Conservation (phyloP, 225 moss, liverwort and hornwort species). For the Neckera pumila region DNA sequence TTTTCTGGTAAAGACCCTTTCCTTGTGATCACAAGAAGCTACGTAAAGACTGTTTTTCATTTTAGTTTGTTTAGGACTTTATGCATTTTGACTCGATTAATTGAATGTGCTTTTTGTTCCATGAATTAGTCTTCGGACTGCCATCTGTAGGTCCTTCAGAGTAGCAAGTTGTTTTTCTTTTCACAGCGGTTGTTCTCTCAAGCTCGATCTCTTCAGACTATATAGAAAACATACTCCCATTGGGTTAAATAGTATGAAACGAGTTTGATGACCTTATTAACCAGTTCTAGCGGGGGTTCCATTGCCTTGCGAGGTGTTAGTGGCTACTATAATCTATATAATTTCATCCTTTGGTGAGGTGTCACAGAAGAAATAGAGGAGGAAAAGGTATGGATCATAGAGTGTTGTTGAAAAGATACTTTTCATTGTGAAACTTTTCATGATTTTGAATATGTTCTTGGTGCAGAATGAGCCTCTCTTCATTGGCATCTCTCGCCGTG, state of each 20-base stretch:
- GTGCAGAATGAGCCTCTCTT: slow-evolving; percentile 76
- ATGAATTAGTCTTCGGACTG: not conserved
- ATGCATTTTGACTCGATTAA: not conserved
- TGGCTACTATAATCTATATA: not conserved
- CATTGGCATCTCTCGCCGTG: slow-evolving; percentile 78
- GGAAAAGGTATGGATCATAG: not conserved
- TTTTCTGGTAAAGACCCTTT: slow-evolving; percentile 26
- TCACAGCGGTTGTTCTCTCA: not conserved
- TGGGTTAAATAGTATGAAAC: not conserved
- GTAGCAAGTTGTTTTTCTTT: not conserved
- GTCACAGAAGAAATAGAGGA: not conserved
- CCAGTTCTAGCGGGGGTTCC: not conserved
- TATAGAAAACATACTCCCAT: not conserved
- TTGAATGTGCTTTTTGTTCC: not conserved
- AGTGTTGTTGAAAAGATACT: not conserved
- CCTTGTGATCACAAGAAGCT: not conserved
- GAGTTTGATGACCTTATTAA: not conserved
- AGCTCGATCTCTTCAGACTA: not conserved
- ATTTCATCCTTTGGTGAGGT: not conserved
- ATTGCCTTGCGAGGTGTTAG: not conserved
- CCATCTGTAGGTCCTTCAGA: not conserved
- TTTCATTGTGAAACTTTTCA: not conserved
- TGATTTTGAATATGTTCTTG: not conserved
- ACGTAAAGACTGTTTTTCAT: not conserved
- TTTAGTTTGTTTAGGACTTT: not conserved